phyloP scores from a whole-genome alignment of 345 rosid genomes.

The Bruguiera parviflora region DNA sequence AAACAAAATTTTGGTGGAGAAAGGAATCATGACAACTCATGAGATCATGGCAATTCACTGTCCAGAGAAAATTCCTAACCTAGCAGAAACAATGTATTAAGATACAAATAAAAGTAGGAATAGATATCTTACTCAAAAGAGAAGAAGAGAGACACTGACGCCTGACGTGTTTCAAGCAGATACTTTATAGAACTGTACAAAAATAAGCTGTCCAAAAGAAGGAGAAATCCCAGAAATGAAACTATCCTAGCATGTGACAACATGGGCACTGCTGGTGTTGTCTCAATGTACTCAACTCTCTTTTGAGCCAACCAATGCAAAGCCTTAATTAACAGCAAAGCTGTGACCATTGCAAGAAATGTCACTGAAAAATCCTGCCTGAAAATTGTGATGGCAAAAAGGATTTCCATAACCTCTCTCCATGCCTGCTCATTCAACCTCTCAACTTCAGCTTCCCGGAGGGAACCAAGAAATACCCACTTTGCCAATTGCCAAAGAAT shows the following conservation, averaged over 20 bases:
- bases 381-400: slow-evolving; percentile 87
- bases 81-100: neutral
- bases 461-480: slow-evolving; percentile 75
- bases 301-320: slow-evolving; percentile 96
- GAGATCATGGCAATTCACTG: neutral
- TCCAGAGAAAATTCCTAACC: neutral
- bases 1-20: neutral
- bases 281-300: slow-evolving; percentile 94
- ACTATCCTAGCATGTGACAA: slow-evolving; percentile 69
- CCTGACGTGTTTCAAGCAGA: slow-evolving; percentile 58
- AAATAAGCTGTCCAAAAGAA: slow-evolving; percentile 60
- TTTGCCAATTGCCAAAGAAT: slow-evolving; percentile 74
- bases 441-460: slow-evolving; percentile 94
- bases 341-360: slow-evolving; percentile 80
- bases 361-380: slow-evolving; percentile 83
- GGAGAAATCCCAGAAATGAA: slow-evolving; percentile 75
- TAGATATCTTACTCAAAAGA: slow-evolving; percentile 76
- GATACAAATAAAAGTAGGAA: neutral
- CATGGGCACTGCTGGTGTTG: slow-evolving; percentile 75
- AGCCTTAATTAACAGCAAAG: slow-evolving; percentile 71
- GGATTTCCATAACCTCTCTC: slow-evolving; percentile 96
- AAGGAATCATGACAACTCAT: neutral
- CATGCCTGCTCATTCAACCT: slow-evolving; percentile 87
- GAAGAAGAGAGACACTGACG: slow-evolving; percentile 89
- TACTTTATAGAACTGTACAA: slow-evolving; percentile 57